Evolutionary conservation across 176 grass and related monocot species (phyloP), one percentile per base, ranked within the genome.

Genomic region (Ampelocalamus luodianensis): DNA sequence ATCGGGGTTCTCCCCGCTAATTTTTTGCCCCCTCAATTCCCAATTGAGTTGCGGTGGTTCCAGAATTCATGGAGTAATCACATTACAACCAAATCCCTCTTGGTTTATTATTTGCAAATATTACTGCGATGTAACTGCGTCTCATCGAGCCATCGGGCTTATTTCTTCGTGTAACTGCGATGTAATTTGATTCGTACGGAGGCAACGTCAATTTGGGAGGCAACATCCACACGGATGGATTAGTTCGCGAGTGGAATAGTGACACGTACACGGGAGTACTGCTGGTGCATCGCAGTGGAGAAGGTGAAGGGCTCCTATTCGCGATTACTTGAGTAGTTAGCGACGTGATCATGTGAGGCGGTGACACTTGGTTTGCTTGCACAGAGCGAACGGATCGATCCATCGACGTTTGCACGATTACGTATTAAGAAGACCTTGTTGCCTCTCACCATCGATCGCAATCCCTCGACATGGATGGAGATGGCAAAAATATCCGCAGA

Each of bases 361-460:
- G 8, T 66, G 23, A 71, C 58, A 66, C 4, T 85, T 85, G 59
- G 65, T 4, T 85, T 85, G 76, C 82, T 81, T 85, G 51, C 16
- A 7, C 42, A 10, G n/a, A 24, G 79, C 59, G 53, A 81, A 53
- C 22, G 53, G 15, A 65, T 48, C 13, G 24, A 62, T 32, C 49
- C 11, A 46, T n/a, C 18, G 0, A 79, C 27, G 40, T 27, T 5
- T 22, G 32, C 60, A 80, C 32, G 32, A 74, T 80, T 63, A n/a
- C 53, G 53, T 20, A 27, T 62, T 36, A 20, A 37, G 29, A 27
- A 22, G 29, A n/a, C 14, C 20, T 64, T 39, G 42, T 56, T 10
- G 46, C 40, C 53, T 42, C 38, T 87, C 85, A 3, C 71, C 61
- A 82, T 82, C 85, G 68, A 27, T 87, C 78, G 22, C 50, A 24